Evolutionary conservation across 257 asterid genomes (phyloP), one percentile per base, ranked within the genome.

Genomic region (Solanum boliviense): DNA sequence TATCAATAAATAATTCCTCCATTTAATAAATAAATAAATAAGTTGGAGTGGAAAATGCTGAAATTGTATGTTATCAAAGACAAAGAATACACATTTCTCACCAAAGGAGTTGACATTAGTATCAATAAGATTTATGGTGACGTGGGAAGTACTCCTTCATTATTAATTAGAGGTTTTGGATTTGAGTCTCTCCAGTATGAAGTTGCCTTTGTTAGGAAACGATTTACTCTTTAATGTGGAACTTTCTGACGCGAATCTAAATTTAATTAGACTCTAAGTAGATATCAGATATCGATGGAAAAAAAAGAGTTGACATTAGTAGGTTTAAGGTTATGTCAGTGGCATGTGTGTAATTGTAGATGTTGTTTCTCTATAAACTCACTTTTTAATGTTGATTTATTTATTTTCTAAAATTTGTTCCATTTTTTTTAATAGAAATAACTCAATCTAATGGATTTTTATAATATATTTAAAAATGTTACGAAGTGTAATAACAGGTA

Each of bases 41-140:
- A 34, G 29, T 74, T 74, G 31, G 52, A 74, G 18, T 21, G 52
- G 39, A 79, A 44, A 44, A 79, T 46, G 67, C 4, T 79, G 67
- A 44, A 46, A 79, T 25, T 13, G 23, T 41, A 44, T 44, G 39
- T 16, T 27, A 27, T 44, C 15, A 79, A 41, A 41, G 48, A 41
- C 48, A 41, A 13, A 18, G 20, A 46, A 8, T 46, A 7, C 25
- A 15, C 39, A 44, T 79, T 44, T 44, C 67, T 41, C 65, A 27
- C 38, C 85, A 8, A 44, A 44, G 39, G 67, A 27, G 85, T 27
- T 44, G 85, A 46, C 67, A 81, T 81, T 56, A 56, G 65, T 56
- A 56, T 6, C 11, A 20, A 20, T 7, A 7, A 48, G 58, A 15
- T 13, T 48, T 48, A 21, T 48, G 21, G 21, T 48, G 21, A 5